Evolutionary conservation across 306 rosid genomes (phyloP).

Genomic region (Psophocarpus tetragonolobus): DNA sequence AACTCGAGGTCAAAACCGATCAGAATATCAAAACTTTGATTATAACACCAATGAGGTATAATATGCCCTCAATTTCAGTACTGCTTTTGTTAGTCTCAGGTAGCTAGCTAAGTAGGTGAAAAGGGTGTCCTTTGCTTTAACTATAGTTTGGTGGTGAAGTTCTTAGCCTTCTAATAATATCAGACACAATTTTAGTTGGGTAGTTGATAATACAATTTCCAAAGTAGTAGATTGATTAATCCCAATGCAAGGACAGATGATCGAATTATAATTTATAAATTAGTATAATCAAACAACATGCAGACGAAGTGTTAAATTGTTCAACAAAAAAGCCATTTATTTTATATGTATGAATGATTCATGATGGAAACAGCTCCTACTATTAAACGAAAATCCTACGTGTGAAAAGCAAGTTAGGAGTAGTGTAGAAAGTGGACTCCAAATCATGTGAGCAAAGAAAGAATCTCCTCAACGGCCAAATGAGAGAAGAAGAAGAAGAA

Average conservation of each 20-base stretch:
- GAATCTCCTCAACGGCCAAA: constrained; percentile 33
- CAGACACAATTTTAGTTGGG: constrained; percentile 19
- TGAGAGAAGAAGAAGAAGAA: constrained; percentile 32
- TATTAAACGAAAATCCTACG: constrained; percentile 27
- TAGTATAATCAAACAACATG: neutral
- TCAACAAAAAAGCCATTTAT: neutral
- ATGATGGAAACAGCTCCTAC: constrained; percentile 11
- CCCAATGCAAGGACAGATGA: constrained; percentile 4
- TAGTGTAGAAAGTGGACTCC: constrained; percentile 60
- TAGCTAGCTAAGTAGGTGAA: constrained; percentile 19
- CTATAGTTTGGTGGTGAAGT: constrained; percentile 17
- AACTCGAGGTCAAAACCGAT: constrained; percentile 45
- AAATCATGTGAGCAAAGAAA: constrained; percentile 55
- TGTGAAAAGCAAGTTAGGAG: constrained; percentile 54
- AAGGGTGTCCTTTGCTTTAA: neutral
- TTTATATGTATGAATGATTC: constrained; percentile 11
- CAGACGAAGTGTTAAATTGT: constrained; percentile 23
- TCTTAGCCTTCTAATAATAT: constrained; percentile 10
- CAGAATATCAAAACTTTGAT: constrained; percentile 40
- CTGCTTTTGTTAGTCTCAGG: neutral
- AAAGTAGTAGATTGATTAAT: constrained; percentile 20
- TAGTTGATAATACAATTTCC: constrained; percentile 3
- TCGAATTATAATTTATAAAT: neutral
- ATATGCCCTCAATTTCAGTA: constrained; percentile 17
- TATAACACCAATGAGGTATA: constrained; percentile 27